Evolutionary conservation across 495 filamentous ascomycete species (phyloP).

Genomic region (Lepidopterella palustris): DNA sequence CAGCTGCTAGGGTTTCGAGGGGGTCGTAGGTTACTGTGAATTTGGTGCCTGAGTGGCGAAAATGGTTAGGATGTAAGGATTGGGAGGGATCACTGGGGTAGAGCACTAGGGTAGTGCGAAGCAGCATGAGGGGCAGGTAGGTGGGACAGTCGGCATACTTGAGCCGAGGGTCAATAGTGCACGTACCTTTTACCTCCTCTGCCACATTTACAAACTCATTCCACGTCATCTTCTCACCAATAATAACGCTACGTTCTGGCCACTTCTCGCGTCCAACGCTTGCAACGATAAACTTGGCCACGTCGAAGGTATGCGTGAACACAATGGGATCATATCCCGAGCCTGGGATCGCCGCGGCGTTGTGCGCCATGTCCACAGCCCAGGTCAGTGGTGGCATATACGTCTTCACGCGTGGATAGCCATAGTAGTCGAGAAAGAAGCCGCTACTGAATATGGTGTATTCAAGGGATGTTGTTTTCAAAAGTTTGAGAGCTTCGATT

Average conservation of each 20-base stretch:
- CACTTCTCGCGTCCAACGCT: neutral
- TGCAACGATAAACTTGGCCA: neutral
- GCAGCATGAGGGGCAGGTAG: too few relatives aligned
- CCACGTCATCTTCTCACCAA: neutral
- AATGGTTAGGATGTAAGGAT: too few relatives aligned
- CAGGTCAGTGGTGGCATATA: neutral
- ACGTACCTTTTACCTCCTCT: too few relatives aligned
- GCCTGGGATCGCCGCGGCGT: neutral
- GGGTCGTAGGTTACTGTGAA: too few relatives aligned
- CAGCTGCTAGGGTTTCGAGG: too few relatives aligned
- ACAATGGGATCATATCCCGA: neutral
- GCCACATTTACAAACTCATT: slow-evolving; percentile 1
- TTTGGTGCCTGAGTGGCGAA: too few relatives aligned
- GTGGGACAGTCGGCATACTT: too few relatives aligned
- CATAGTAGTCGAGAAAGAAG: slow-evolving; percentile 5
- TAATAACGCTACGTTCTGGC: neutral
- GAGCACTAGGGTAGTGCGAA: too few relatives aligned
- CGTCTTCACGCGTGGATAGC: neutral
- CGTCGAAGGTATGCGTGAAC: slow-evolving; percentile 1
- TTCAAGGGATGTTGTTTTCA: too few relatives aligned
- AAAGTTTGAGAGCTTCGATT: too few relatives aligned
- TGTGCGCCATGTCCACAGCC: neutral
- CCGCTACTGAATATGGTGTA: neutral
- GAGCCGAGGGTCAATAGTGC: too few relatives aligned
- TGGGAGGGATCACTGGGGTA: too few relatives aligned